Base-by-base conservation (phyloP, 495 filamentous ascomycete genomes). In the Penicillium salamii region DNA sequence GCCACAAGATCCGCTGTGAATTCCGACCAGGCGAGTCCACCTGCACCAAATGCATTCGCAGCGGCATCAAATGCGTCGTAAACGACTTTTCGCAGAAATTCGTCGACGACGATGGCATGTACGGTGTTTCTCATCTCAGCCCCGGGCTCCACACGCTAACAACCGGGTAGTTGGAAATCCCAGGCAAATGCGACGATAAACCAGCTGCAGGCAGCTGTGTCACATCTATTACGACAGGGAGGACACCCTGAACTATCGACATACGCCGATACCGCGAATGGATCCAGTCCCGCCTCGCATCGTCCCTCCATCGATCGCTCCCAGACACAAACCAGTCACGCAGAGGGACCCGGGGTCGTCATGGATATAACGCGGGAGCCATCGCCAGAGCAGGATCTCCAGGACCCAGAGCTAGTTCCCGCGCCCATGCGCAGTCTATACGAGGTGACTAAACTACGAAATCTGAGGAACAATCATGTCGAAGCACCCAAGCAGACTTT, bases 361-460 rank as follows among this genome's bases (percentile, higher is more conserved):
- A 66, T 70, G 65, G 67, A 69, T 41, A 60, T 72, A 15, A 80
- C 78, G 12, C 65, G 78, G 55, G 79, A 81, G 28, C 68, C 69
- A 12, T 79, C 78, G 4, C 75, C 75, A 42, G 78, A 81, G 23
- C 71, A 68, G n/a, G 68, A 73, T 45, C 57, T 75, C 12, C 74
- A 76, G 35, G 68, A 70, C 42, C 66, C 71, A 15, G 69, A 71
- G 7, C 45, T 82, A 28, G 76, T 82, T 21, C 67, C 77, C 1
- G 78, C 76, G 5, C 80, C 80, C 0, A 82, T 83, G 78, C 72
- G 77, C 44, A 81, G 76, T 61, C 58, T 83, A 18, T 83, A 80
- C 55, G 80, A 82, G 50, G 80, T 83, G 23, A 83, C 80, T 6
- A 81, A 78, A 35, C 60, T 83, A 42, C 70, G 77, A 23, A 75